These are phyloP conservation scores for Raddia distichophylla DNA, from an alignment of 176 grass and related monocot genomes.

Conservation along the genomic window DNA sequence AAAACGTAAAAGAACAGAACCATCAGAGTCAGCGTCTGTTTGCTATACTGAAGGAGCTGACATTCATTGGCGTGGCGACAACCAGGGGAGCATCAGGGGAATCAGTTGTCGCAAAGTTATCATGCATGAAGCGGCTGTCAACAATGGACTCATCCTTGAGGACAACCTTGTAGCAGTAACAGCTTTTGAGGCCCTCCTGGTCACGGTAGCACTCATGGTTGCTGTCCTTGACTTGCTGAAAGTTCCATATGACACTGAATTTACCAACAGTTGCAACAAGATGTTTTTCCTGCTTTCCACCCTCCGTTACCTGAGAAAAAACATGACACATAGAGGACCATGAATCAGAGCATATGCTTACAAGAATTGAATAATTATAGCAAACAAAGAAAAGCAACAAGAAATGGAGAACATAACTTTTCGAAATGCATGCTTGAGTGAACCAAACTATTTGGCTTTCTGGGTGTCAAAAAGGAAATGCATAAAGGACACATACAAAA, in stretches of 20 bases:
- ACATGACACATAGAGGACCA: background rate
- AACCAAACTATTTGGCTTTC: background rate
- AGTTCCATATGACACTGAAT: conserved; percentile 96
- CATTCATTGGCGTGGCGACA: conserved; percentile 80
- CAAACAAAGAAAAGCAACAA: background rate
- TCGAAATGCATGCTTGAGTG: background rate
- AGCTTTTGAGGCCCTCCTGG: conserved; percentile 93
- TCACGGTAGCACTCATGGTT: conserved; percentile 80
- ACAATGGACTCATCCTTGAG: conserved; percentile 85
- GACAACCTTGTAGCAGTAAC: conserved; percentile 95
- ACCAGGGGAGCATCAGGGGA: conserved; percentile 88
- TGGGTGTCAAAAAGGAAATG: background rate
- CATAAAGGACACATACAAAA: too few relatives aligned
- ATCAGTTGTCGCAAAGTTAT: conserved; percentile 61
- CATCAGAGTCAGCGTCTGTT: conserved; percentile 16
- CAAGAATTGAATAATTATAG: background rate
- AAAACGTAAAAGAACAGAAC: background rate
- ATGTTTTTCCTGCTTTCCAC: conserved; percentile 84
- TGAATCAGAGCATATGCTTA: too few relatives aligned
- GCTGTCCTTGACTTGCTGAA: conserved; percentile 78
- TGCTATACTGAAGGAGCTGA: conserved; percentile 73
- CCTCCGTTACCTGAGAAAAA: conserved; percentile 73
- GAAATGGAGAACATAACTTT: background rate
- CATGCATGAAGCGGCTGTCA: conserved; percentile 92
- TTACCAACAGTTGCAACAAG: conserved; percentile 79